phyloP scores from a whole-genome alignment of 371 early-diverging fungal genomes.

The Mucor lusitanicus region DNA sequence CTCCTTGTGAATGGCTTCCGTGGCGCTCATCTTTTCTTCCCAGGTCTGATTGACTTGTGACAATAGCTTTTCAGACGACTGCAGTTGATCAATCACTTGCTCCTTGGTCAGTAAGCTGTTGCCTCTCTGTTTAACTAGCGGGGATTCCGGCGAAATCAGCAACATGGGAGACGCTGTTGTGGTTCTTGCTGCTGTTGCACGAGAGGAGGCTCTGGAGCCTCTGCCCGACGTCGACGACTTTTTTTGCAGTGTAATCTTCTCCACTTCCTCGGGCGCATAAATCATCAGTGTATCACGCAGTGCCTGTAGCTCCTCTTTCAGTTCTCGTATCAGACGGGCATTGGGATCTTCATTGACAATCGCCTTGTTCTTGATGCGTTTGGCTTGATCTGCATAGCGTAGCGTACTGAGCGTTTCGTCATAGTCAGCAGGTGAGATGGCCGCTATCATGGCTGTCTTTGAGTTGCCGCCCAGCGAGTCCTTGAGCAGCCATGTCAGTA shows the following conservation, averaged over 20 bases:
- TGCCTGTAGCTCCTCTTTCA: constrained; percentile 76
- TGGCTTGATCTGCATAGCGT: constrained; percentile 91
- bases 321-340: constrained; percentile 74
- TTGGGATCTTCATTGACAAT: constrained; percentile 88
- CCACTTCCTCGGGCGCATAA: constrained; percentile 54
- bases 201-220: constrained; percentile 11
- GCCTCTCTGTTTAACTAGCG: constrained; percentile 17
- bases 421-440: constrained; percentile 74
- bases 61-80: constrained; percentile 40
- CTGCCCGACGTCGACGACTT: constrained; percentile 5
- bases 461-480: constrained; percentile 90
- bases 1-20: constrained; percentile 70
- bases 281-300: constrained; percentile 64
- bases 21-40: constrained; percentile 69
- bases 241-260: constrained; percentile 27
- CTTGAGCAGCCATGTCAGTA: constrained; percentile 89
- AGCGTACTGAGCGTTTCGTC: constrained; percentile 92
- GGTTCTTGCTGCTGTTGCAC: constrained; percentile 11
- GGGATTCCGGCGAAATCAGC: constrained; percentile 19
- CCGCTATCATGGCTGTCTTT: constrained; percentile 89
- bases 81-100: constrained; percentile 61
- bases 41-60: constrained; percentile 49
- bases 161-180: constrained; percentile 20
- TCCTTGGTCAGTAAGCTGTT: constrained; percentile 48
- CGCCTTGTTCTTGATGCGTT: constrained; percentile 85